Conservation (phyloP, 352 stramenopile genomes). For the Pythium graminicola region DNA sequence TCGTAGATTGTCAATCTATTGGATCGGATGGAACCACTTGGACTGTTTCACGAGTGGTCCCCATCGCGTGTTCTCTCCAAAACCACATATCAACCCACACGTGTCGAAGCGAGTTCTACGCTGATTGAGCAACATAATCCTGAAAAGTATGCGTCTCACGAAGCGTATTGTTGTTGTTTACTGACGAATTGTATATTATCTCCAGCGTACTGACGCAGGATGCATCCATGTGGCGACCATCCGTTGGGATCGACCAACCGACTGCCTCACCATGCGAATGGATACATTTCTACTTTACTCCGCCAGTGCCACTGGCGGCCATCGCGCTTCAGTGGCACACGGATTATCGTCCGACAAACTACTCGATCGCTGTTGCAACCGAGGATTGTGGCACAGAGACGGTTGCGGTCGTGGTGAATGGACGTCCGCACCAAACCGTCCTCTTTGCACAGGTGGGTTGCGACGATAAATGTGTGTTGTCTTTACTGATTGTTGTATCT, state of each 20-base stretch:
- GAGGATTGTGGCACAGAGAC: conserved; percentile 20
- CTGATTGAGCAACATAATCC: conserved; percentile 51
- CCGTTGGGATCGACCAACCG: background rate
- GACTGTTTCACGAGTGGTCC: conserved; percentile 75
- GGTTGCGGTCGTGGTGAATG: conserved; percentile 17
- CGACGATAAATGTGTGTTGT: background rate
- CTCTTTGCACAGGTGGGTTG: conserved; percentile 19
- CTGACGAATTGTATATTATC: too few species aligned
- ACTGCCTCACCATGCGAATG: conserved; percentile 5
- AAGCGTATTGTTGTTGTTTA: too few species aligned
- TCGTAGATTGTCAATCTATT: conserved; percentile 55
- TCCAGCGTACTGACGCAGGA: conserved; percentile 1
- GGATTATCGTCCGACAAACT: conserved; percentile 6
- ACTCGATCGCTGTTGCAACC: conserved; percentile 14
- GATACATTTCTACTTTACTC: conserved; percentile 24
- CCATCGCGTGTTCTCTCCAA: conserved; percentile 51
- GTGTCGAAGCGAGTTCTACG: conserved; percentile 52
- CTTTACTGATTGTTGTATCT: too few species aligned
- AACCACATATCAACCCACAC: conserved; percentile 30
- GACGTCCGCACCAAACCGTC: conserved; percentile 13
- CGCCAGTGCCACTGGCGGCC: conserved; percentile 6
- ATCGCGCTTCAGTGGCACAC: conserved; percentile 19
- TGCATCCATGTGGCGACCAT: conserved; percentile 11
- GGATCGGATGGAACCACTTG: conserved; percentile 50
- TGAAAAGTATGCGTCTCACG: conserved; percentile 39